Base-by-base conservation (phyloP, 2,329 filamentous ascomycete species). In the Fusarium sp. region DNA sequence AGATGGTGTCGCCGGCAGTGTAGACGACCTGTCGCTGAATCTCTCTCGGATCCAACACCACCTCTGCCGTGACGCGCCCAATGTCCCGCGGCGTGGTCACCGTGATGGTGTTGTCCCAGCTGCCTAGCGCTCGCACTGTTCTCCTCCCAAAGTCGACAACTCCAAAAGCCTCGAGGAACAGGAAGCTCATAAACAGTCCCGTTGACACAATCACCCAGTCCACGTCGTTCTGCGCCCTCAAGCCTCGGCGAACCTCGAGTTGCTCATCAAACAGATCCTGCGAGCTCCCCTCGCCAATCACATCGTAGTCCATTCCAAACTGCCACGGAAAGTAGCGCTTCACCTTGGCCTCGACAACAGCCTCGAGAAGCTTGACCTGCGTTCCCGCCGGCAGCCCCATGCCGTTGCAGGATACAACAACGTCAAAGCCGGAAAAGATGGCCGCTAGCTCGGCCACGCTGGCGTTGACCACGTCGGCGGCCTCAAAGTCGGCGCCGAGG, bases 231-330 rank as follows among this genome's bases (percentile, higher is more conserved):
- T 91, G 87, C 1, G 72, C 79, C 1, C 89, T 80, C 8, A 93
- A 81, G 22, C 88, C 62, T 22, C 81, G 80, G 14, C 91, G 80
- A 29, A 93, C 91, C 62, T 86, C 85, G 0, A 91, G 82, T 81
- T 93, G 91, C 84, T 93, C 92, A 67, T 91, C 91, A 74, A 93
- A 94, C 16, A 94, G 77, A 36, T 90, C 87, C 79, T 93, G 91
- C 49, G 88, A 83, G 29, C 87, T 89, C 0, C 88, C 87, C 0
- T 83, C 79, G 0, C 91, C 90, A 17, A 93, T 89, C 31, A 83
- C 78, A 65, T 94, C 91, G 80, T 94, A 94, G 77, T 94, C 90
- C 27, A 93, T 88, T 1, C 92, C 92, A 78, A 91, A 94, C 79
- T 94, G 92, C 92, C 92, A 94, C 0, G 92, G 92, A 20, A 94